Base-by-base conservation (phyloP, 1,139 yeast species). In the Protomyces inundatus region DNA sequence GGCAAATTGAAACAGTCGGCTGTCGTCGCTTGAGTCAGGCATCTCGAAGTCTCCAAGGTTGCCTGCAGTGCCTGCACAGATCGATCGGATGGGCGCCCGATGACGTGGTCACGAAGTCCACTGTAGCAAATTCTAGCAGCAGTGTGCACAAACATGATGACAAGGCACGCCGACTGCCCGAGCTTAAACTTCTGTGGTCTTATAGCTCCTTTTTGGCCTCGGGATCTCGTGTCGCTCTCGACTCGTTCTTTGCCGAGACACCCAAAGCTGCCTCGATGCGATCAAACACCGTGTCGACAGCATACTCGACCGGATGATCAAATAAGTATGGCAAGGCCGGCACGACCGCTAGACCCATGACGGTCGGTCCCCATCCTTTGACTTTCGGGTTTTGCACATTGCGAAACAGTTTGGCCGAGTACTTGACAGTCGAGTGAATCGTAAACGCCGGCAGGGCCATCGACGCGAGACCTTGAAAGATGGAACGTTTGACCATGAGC, bases 361-460 rank as follows among this genome's bases (percentile, higher is more conserved):
- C 88, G 36, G 88, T 93, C 0, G 96, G 96, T 1, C 93, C 95
- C 62, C 62, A 58, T 23, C 62, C 62, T 33, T 55, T 55, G 51
- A 62, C 46, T 39, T 45, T 57, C 35, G 60, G 55, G 67, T 79
- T 77, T 36, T 63, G 40, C 30, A 45, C 63, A 36, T 63, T 63
- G 40, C 57, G 52, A 39, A 63, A 57, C 54, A 46, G 45, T 37
- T 75, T 69, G 1, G 89, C 85, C 1, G 90, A 83, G 72, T 87
- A 87, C 70, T 87, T 80, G 54, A 88, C 96, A 1, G 90, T 81
- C 9, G 87, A 80, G 73, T 88, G 96, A 71, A 88, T 88, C 4
- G 96, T 88, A 73, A 88, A 84, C 1, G 95, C 95, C 52, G 57
- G 56, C 1, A 88, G 79, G 10, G 89, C 95, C 95, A 88, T 88